These are phyloP conservation scores for Musa acuminata DNA, from an alignment of 176 grass and related monocot genomes.

Conservation along the genomic window DNA sequence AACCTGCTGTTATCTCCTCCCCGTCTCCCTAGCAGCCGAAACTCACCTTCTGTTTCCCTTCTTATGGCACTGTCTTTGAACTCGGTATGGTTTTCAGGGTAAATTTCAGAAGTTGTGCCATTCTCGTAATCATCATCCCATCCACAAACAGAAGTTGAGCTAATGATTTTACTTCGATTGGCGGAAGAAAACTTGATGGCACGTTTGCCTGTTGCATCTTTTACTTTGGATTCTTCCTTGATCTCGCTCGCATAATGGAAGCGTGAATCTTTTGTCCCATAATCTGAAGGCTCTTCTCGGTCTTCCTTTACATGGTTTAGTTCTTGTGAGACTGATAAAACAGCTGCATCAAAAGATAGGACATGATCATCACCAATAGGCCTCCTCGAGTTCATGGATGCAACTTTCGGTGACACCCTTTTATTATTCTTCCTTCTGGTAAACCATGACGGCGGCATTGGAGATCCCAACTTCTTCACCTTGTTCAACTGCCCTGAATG, in stretches of 20 bases:
- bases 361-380: slow-evolving; percentile 66
- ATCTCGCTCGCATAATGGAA: slow-evolving; percentile 67
- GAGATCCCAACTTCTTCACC: slow-evolving; percentile 71
- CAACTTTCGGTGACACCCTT: slow-evolving; percentile 49
- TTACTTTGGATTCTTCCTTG: slow-evolving; percentile 67
- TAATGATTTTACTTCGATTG: slow-evolving; percentile 24
- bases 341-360: slow-evolving; percentile 88
- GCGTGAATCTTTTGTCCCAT: slow-evolving; percentile 30
- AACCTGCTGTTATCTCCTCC: slow-evolving; percentile 48
- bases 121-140: slow-evolving; percentile 29
- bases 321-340: slow-evolving; percentile 75
- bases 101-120: slow-evolving; percentile 42
- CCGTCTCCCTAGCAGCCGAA: slow-evolving; percentile 80
- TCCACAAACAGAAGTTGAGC: slow-evolving; percentile 45
- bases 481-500: slow-evolving; percentile 62
- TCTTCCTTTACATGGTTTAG: slow-evolving; percentile 42
- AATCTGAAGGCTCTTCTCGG: slow-evolving; percentile 36
- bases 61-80: slow-evolving; percentile 88
- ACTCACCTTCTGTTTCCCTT: slow-evolving; percentile 91
- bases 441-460: slow-evolving; percentile 77
- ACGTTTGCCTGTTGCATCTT: slow-evolving; percentile 34
- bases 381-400: slow-evolving; percentile 51
- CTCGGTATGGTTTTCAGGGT: slow-evolving; percentile 34
- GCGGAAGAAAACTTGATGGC: slow-evolving; percentile 45
- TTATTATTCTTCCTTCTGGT: slow-evolving; percentile 53